Percentiles rank a stretch among this genome's conserved stretches.
These are phyloP conservation scores for Corylus avellana DNA, from an alignment of 306 rosid genomes.

Conservation along the genomic window DNA sequence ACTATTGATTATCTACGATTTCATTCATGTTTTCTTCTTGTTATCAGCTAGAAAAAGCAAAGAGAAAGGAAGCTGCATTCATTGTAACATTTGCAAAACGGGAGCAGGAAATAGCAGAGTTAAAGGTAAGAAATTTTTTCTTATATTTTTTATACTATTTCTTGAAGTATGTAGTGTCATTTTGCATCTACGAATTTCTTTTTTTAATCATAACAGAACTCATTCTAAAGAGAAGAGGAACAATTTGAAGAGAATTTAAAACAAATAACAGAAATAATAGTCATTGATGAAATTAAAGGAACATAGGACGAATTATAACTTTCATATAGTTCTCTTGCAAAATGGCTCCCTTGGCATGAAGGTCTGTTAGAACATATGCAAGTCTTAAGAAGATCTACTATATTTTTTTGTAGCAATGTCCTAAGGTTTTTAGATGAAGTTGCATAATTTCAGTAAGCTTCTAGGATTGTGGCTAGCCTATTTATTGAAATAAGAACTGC, in stretches of 20 bases:
- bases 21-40: constrained; percentile 18
- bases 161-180: constrained; percentile 3
- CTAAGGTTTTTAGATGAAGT: neutral
- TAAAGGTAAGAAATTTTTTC: constrained; percentile 58
- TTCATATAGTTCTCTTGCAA: neutral
- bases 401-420: neutral
- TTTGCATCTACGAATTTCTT: neutral
- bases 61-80: constrained; percentile 97
- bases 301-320: neutral
- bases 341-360: neutral
- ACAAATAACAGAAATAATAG: neutral
- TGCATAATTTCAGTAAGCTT: neutral
- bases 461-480: neutral
- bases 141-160: neutral
- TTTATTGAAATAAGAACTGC: neutral
- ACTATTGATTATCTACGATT: constrained; percentile 12
- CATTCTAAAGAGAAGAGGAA: neutral
- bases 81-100: constrained; percentile 91
- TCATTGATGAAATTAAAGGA: neutral
- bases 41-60: constrained; percentile 87
- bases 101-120: constrained; percentile 92
- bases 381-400: neutral
- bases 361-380: neutral
- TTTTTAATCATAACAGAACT: neutral
- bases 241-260: neutral